phyloP scores from a whole-genome alignment of 1,139 yeast genomes.

The Kodamaea fungicola region DNA sequence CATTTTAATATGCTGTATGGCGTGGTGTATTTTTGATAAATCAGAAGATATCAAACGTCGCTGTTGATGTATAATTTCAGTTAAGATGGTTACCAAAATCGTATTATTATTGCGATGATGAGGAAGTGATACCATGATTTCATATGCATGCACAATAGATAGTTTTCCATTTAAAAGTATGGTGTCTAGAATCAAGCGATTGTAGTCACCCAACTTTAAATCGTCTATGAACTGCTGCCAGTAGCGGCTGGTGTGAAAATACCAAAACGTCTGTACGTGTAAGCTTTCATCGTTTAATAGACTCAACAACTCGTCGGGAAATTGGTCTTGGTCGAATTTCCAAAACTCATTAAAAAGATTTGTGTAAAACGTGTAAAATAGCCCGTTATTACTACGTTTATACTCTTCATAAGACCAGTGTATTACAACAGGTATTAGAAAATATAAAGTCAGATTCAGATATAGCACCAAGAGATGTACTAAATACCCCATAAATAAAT shows the following conservation, averaged over 20 bases:
- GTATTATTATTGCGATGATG: conserved; percentile 25
- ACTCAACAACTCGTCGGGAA: conserved; percentile 3
- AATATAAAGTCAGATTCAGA: conserved; percentile 28
- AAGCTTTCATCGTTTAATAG: neutral
- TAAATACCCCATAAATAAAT: conserved; percentile 33
- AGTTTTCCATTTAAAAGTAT: conserved; percentile 15
- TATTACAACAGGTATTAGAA: conserved; percentile 31
- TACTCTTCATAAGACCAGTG: conserved; percentile 36
- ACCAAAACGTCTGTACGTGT: conserved; percentile 24
- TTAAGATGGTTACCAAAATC: conserved; percentile 17
- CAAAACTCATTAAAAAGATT: conserved; percentile 28
- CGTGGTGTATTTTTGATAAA: conserved; percentile 5
- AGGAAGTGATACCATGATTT: conserved; percentile 13
- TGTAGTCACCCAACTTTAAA: conserved; percentile 11
- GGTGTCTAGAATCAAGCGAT: conserved; percentile 18
- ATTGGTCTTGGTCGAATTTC: conserved; percentile 20
- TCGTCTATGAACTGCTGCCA: conserved; percentile 26
- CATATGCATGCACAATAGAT: conserved; percentile 10
- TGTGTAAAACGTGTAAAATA: conserved; percentile 10
- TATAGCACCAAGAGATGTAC: conserved; percentile 32
- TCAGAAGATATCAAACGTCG: conserved; percentile 8
- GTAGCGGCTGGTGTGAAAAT: conserved; percentile 23
- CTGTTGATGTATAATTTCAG: conserved; percentile 9
- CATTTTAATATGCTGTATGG: conserved; percentile 8
- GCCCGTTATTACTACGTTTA: conserved; percentile 3